Conservation (phyloP, 345 rosid species). For the Pistacia integerrima region DNA sequence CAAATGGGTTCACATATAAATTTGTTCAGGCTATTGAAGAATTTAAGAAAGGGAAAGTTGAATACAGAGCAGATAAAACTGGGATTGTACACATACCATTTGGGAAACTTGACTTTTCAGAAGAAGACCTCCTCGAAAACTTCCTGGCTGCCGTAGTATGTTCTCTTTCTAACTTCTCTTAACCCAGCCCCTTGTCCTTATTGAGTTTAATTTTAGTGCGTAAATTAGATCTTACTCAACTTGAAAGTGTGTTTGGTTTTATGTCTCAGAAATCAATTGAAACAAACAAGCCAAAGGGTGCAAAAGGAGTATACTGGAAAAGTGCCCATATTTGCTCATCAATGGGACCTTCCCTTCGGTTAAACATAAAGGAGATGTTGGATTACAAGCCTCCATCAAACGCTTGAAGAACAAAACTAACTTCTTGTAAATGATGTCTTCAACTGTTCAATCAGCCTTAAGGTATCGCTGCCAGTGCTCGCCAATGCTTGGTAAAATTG, state of each 20-base stretch:
- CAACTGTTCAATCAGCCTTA: conserved; percentile 16
- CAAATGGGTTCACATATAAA: background rate
- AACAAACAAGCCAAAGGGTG: conserved; percentile 95
- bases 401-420: conserved; percentile 20
- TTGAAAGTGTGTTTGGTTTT: background rate
- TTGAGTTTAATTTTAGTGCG: background rate
- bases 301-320: conserved; percentile 97
- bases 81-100: conserved; percentile 97
- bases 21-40: conserved; percentile 86
- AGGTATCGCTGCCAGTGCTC: conserved; percentile 15
- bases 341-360: conserved; percentile 93
- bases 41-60: conserved; percentile 94
- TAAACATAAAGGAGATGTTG: conserved; percentile 87
- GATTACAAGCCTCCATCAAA: conserved; percentile 68
- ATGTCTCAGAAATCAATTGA: conserved; percentile 84
- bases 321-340: conserved; percentile 89
- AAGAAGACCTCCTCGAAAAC: conserved; percentile 82
- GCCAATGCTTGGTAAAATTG: conserved; percentile 11
- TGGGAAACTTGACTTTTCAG: conserved; percentile 72
- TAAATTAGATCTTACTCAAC: background rate
- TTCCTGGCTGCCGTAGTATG: conserved; percentile 82
- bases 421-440: conserved; percentile 41
- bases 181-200: background rate
- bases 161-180: background rate
- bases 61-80: conserved; percentile 94